phyloP scores from a whole-genome alignment of 139 green algal genomes.

The Diplosphaera chodatii region DNA sequence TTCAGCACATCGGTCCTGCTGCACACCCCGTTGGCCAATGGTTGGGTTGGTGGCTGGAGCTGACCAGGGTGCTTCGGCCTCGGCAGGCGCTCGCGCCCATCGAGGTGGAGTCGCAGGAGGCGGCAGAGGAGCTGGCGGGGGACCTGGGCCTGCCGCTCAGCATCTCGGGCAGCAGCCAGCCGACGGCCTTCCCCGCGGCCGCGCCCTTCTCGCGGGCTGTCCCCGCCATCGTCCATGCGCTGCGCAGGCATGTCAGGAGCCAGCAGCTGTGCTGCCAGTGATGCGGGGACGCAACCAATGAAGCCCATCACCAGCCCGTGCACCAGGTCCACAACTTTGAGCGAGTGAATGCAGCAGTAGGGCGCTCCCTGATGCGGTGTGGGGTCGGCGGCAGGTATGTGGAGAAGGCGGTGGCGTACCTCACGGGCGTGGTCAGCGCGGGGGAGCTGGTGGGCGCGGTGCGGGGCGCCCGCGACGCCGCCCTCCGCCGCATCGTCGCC shows the following conservation, averaged over 20 bases:
- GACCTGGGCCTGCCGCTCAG: constrained; percentile 44
- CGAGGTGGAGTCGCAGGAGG: constrained; percentile 9
- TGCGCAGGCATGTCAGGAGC: too few species aligned
- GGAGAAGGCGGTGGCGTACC: constrained; percentile 25
- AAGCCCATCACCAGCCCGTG: too few species aligned
- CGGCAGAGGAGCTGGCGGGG: constrained; percentile 19
- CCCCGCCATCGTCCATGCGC: constrained; percentile 23
- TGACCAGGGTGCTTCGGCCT: too few species aligned
- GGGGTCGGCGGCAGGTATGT: constrained; percentile 26
- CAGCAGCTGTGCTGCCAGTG: too few species aligned
- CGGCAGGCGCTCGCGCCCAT: not conserved
- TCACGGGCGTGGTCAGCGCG: constrained; percentile 43
- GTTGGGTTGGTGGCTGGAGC: too few species aligned
- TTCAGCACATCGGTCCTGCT: too few species aligned
- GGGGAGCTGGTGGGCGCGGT: constrained; percentile 51
- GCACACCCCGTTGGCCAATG: too few species aligned
- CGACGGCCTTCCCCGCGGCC: constrained; percentile 21
- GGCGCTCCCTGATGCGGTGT: too few species aligned
- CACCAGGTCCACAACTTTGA: too few species aligned
- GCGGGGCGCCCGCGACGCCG: constrained; percentile 39
- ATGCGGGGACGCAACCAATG: too few species aligned
- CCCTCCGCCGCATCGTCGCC: constrained; percentile 29
- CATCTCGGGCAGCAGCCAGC: constrained; percentile 10
- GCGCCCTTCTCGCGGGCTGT: constrained; percentile 42
- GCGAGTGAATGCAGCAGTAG: too few species aligned